Conservation (phyloP, 2,329 filamentous ascomycete genomes). For the Ceratocystis colombiana region DNA sequence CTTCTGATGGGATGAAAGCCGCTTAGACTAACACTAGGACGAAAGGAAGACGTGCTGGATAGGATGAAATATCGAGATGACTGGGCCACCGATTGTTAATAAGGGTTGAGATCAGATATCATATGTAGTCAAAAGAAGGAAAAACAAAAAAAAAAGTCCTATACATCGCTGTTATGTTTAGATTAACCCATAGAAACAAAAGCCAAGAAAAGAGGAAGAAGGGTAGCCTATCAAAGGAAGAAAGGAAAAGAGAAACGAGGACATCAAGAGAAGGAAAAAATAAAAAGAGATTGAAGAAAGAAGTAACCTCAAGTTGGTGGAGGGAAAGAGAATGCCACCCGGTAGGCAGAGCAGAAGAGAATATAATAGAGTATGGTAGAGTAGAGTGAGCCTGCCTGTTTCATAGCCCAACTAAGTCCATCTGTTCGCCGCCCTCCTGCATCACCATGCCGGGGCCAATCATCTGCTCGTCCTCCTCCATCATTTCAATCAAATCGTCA, state of each 20-base stretch:
- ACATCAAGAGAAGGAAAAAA: not conserved
- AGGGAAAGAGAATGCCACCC: not conserved
- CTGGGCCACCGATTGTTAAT: not conserved
- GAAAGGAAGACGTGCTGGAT: not conserved
- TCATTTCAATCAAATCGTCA: constrained; percentile 51
- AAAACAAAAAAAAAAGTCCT: not conserved
- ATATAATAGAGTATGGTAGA: constrained; percentile 1
- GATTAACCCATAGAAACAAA: constrained; percentile 8
- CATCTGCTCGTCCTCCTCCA: constrained; percentile 51
- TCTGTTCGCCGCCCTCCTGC: constrained; percentile 29
- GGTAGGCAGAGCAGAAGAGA: constrained; percentile 1
- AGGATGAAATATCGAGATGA: not conserved
- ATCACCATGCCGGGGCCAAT: constrained; percentile 32
- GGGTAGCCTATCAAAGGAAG: not conserved
- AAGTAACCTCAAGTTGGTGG: not conserved
- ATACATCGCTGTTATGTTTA: constrained; percentile 3
- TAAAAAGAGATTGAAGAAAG: not conserved
- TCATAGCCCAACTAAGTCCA: constrained; percentile 27
- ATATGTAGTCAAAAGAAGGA: not conserved
- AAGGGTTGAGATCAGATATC: not conserved
- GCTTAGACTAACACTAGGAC: not conserved
- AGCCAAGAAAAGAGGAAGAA: not conserved
- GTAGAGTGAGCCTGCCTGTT: not conserved
- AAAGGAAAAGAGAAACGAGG: not conserved
- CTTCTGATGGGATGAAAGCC: not conserved